Evolutionary conservation across 495 filamentous ascomycete species (phyloP).

Genomic region (Neurospora sp.): DNA sequence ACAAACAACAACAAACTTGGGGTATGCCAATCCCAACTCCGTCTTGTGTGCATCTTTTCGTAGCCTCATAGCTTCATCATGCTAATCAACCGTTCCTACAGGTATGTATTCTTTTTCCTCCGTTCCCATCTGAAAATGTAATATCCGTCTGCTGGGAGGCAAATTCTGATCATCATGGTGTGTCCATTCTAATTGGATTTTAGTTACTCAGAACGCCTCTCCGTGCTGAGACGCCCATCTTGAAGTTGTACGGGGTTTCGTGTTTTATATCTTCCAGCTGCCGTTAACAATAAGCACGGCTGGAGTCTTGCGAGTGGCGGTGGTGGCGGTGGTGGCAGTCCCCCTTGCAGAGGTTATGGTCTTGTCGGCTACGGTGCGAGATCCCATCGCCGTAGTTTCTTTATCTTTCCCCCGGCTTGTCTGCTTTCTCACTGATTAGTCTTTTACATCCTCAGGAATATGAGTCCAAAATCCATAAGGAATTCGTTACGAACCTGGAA

Average conservation of each 20-base stretch:
- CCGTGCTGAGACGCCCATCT: neutral
- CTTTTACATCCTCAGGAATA: neutral
- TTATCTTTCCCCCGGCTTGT: neutral
- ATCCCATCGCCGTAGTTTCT: neutral
- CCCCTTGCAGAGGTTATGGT: neutral
- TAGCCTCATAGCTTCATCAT: neutral
- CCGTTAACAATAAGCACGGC: neutral
- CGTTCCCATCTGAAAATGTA: neutral
- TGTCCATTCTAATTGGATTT: neutral
- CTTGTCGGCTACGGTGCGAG: no score
- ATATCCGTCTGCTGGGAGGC: neutral
- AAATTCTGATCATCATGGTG: neutral
- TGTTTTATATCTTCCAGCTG: neutral
- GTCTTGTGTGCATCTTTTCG: neutral
- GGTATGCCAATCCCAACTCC: neutral
- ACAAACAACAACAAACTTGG: neutral
- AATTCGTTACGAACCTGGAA: neutral
- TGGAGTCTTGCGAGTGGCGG: neutral
- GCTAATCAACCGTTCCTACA: neutral
- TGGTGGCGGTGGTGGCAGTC: neutral
- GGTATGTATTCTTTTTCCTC: neutral
- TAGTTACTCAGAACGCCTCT: neutral
- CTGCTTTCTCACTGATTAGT: neutral
- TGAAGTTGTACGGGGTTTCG: no score
- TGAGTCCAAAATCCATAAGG: neutral